Evolutionary conservation across 441 rosid genomes (phyloP), one percentile per base, ranked within the genome.

Genomic region (Sinapis alba): DNA sequence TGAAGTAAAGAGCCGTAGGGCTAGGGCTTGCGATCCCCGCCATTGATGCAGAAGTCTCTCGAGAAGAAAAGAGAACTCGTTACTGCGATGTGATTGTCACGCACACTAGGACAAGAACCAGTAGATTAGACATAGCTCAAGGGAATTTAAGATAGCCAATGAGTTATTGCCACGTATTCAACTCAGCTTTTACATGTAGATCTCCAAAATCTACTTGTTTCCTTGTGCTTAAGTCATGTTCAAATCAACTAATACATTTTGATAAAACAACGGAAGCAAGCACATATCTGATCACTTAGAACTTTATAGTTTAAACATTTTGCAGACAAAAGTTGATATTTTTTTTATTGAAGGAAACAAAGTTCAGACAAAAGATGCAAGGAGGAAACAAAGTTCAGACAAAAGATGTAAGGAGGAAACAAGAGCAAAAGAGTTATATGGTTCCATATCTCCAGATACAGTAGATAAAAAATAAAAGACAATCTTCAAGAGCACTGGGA

Each of bases 91-190:
- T 63, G 47, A 50, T 66, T 7, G 68, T 62, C 69, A 67, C 53
- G 15, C n/a, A 30, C 62, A 36, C 61, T 62, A 21, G 43, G 34
- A 62, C 80, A 65, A 74, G 71, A 76, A 47, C 64, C 62, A 59
- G 28, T 38, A 74, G 72, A 74, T 58, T 64, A 65, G 80, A 21
- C 67, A 58, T 3, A 68, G 64, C 68, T 68, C 83, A 71, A 80
- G 63, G 88, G 73, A 86, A 92, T 90, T 83, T 77, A 60, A 68
- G 63, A 74, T 69, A 41, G 50, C 78, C 94, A 86, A 89, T 92
- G 79, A 82, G 73, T 57, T 81, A 2, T 27, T 23, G 96, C 89
- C 97, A 87, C 89, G 92, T 86, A 69, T 70, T 19, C 68, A 41
- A 21, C 20, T 47, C 7, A 19, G 20, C 68, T 36, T 77, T 59